A percentile compares a stretch with the other conserved stretches of the same genome.
Conservation (phyloP, 495 filamentous ascomycete species). For the Hypoxylon perforatum region DNA sequence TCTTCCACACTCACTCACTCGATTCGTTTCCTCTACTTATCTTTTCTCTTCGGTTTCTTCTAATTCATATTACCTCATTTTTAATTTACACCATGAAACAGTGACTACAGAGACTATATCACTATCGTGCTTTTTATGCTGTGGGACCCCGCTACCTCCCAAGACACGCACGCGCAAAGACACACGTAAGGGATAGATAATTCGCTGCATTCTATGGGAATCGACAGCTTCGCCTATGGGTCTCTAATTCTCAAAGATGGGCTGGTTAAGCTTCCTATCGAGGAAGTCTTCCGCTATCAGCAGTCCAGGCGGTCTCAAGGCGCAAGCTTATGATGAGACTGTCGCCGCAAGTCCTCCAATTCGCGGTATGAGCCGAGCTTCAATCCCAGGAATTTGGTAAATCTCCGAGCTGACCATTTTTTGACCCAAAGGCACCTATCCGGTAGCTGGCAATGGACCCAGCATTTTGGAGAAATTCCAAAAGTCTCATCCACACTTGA, state of each 20-base stretch:
- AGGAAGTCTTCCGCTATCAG: slow-evolving; percentile 43
- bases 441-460: slow-evolving; percentile 45
- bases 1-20: slow-evolving; percentile 10
- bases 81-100: slow-evolving; percentile 11
- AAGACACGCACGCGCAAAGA: slow-evolving; percentile 19
- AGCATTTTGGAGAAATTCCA: slow-evolving; percentile 44
- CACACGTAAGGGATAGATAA: slow-evolving; percentile 30
- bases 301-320: slow-evolving; percentile 42
- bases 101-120: neutral
- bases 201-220: slow-evolving; percentile 10
- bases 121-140: slow-evolving; percentile 12
- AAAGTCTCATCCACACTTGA: slow-evolving; percentile 43
- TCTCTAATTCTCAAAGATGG: slow-evolving; percentile 48
- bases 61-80: slow-evolving; percentile 7
- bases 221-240: slow-evolving; percentile 7
- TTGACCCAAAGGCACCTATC: slow-evolving; percentile 45
- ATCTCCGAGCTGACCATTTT: slow-evolving; percentile 39
- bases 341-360: slow-evolving; percentile 43
- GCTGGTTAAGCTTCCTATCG: slow-evolving; percentile 54
- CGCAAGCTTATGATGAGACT: slow-evolving; percentile 44
- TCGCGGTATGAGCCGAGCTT: slow-evolving; percentile 47
- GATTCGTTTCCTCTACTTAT: slow-evolving; percentile 11
- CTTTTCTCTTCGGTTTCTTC: neutral
- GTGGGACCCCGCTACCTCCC: slow-evolving; percentile 28
- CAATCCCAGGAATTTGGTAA: slow-evolving; percentile 40